Percentiles rank a stretch among this genome's conserved stretches.
Evolutionary conservation across 805 yeast genomes (phyloP).

Genomic region (Naumovozyma dairenensis): DNA sequence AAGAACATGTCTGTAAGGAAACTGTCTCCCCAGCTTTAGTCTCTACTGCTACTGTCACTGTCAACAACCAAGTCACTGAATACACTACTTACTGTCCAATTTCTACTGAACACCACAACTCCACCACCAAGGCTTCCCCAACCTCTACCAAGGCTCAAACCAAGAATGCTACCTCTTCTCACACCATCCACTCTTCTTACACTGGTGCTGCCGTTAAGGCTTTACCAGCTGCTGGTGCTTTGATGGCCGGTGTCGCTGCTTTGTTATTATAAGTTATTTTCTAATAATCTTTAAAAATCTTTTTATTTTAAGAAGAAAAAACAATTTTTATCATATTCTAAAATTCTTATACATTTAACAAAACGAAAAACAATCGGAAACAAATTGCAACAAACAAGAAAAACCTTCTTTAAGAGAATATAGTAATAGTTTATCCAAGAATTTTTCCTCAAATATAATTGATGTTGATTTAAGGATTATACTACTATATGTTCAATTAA

Average conservation of each 20-base stretch:
- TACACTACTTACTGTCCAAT: conserved; percentile 30
- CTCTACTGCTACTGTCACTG: conserved; percentile 29
- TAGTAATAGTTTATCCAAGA: no score
- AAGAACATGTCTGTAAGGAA: conserved; percentile 25
- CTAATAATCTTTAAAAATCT: conserved; percentile 4
- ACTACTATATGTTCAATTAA: no score
- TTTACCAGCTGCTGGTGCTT: conserved; percentile 40
- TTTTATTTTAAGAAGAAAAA: no score
- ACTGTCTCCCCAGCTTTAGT: conserved; percentile 29
- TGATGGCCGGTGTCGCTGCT: conserved; percentile 42
- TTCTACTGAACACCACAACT: conserved; percentile 13
- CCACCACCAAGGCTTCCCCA: conserved; percentile 23
- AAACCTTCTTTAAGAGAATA: no score
- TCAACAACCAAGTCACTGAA: conserved; percentile 21
- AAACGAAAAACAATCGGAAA: no score
- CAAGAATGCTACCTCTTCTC: conserved; percentile 8
- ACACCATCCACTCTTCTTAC: conserved; percentile 24
- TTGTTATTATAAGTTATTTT: conserved; percentile 33
- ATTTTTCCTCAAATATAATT: no score
- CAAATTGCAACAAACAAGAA: no score
- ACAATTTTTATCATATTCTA: no score
- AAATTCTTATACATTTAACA: no score
- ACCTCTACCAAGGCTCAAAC: conserved; percentile 23
- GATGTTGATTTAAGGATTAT: no score
- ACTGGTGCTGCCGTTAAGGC: conserved; percentile 38